Base-by-base conservation (phyloP, 139 green algal species). In the Picocystis salinarum region DNA sequence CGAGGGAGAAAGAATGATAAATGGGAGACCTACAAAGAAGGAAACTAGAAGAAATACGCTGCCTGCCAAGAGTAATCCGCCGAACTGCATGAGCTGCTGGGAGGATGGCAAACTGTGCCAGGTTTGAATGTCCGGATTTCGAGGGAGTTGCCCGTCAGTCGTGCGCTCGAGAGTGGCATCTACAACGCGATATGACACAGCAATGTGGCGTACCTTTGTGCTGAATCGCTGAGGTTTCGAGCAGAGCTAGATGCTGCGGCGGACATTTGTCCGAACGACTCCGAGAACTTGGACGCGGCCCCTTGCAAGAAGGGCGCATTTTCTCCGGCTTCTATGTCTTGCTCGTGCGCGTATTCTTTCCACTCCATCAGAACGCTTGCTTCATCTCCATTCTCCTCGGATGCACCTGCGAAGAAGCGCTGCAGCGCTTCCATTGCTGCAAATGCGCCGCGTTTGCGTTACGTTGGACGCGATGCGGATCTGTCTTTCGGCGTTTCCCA, bases 21-120 rank as follows among this genome's bases (percentile, higher is more conserved):
- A 56, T 1, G 86, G 85, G 1, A 95, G 65, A 52, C 85, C 86
- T 6, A 96, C 41, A 37, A 71, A 71, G 56, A 95, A 91, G 0
- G 83, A 65, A 17, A 95, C 52, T 15, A 75, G 36, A 12, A 94
- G 65, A 52, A 90, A 80, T 7, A 92, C 45, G 12, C 58, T 20
- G 2, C 80, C 77, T 18, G 34, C 58, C 6, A 42, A 68, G 29
- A 81, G 23, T 17, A 91, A 69, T 4, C 40, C 58, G n/a, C 46
- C 28, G 29, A 80, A 82, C 52, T 76, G 72, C 7, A 52, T 52
- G 30, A 57, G 70, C 45, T 76, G 58, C 28, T 37, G 39, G 1
- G 39, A 33, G 10, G 30, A 53, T 15, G 62, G 62, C 52, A 44
- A 28, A 23, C 25, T 28, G 9, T 7, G 10, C 36, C 20, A 28